Evolutionary conservation across 495 filamentous ascomycete genomes (phyloP).

Genomic region (Pseudomonodictys pantanalensis): DNA sequence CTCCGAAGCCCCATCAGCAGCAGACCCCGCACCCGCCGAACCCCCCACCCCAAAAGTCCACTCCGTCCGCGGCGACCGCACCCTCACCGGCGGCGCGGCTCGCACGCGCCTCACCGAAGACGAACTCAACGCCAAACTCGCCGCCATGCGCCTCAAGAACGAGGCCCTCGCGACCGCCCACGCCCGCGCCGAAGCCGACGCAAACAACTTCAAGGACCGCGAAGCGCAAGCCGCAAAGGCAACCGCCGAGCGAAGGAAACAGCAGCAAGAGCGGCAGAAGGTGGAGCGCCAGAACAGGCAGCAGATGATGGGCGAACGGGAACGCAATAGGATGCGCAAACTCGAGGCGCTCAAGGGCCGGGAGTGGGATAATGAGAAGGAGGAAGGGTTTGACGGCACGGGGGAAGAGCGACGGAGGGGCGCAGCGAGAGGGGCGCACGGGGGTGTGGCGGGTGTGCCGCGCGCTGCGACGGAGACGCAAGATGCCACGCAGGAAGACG

Average conservation of each 20-base stretch:
- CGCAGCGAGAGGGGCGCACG: conserved; percentile 57
- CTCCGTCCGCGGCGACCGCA: conserved; percentile 66
- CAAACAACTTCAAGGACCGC: conserved; percentile 62
- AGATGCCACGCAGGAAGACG: conserved; percentile 9
- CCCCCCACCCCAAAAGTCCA: conserved; percentile 29
- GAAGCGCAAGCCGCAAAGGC: conserved; percentile 54
- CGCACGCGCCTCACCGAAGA: conserved; percentile 62
- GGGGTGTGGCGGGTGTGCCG: conserved; percentile 46
- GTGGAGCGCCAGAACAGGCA: conserved; percentile 56
- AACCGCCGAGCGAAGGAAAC: conserved; percentile 16
- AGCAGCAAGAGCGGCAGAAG: conserved; percentile 43
- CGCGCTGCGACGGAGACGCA: conserved; percentile 8
- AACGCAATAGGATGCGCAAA: conserved; percentile 69
- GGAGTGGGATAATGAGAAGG: conserved; percentile 77
- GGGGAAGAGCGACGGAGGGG: conserved; percentile 46
- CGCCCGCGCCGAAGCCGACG: conserved; percentile 64
- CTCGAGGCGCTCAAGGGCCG: conserved; percentile 61
- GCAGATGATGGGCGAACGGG: conserved; percentile 67
- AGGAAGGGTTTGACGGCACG: conserved; percentile 52
- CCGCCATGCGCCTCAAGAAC: conserved; percentile 58
- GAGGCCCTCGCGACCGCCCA: conserved; percentile 58
- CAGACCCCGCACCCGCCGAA: conserved; percentile 1
- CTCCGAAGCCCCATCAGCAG: background rate
- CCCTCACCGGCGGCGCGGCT: conserved; percentile 61
- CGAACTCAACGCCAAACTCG: conserved; percentile 60